phyloP scores from a whole-genome alignment of 2,329 filamentous ascomycete species.

The Aspergillus pseudoviridinutans region DNA sequence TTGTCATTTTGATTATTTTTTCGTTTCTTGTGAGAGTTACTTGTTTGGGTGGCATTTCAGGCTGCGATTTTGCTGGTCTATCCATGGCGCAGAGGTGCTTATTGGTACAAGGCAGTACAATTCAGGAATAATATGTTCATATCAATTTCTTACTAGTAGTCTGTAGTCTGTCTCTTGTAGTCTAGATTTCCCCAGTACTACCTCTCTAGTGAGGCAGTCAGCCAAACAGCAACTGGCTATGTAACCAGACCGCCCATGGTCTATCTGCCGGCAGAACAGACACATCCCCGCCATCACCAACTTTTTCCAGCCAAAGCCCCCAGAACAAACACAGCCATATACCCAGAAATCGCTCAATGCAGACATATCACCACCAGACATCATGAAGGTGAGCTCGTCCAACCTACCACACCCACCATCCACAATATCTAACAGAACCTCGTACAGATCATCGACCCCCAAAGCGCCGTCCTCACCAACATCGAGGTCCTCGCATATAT shows the following conservation, averaged over 20 bases:
- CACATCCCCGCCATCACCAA: slow-evolving; percentile 15
- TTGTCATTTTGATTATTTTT: slow-evolving; percentile 26
- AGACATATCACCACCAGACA: neutral
- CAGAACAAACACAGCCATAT: slow-evolving; percentile 1
- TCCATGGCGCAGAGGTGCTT: slow-evolving; percentile 30
- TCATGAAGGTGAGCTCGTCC: slow-evolving; percentile 22
- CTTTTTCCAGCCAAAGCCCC: slow-evolving; percentile 5
- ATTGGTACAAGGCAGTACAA: slow-evolving; percentile 22
- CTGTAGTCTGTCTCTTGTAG: neutral
- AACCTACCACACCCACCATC: neutral
- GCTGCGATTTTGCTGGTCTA: slow-evolving; percentile 24
- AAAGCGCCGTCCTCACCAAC: slow-evolving; percentile 43
- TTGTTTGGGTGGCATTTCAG: slow-evolving; percentile 34
- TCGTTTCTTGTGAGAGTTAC: slow-evolving; percentile 23
- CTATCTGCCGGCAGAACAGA: slow-evolving; percentile 20
- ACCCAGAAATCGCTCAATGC: neutral
- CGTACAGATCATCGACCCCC: slow-evolving; percentile 41
- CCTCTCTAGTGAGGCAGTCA: neutral
- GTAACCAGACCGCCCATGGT: neutral
- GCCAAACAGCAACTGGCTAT: neutral
- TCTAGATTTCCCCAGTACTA: neutral
- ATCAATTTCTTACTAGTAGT: neutral
- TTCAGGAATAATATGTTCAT: slow-evolving; percentile 21
- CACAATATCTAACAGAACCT: neutral
- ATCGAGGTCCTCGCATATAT: slow-evolving; percentile 43